Base-by-base conservation (phyloP, 108 stramenopile species). In the Skeletonema grethae region DNA sequence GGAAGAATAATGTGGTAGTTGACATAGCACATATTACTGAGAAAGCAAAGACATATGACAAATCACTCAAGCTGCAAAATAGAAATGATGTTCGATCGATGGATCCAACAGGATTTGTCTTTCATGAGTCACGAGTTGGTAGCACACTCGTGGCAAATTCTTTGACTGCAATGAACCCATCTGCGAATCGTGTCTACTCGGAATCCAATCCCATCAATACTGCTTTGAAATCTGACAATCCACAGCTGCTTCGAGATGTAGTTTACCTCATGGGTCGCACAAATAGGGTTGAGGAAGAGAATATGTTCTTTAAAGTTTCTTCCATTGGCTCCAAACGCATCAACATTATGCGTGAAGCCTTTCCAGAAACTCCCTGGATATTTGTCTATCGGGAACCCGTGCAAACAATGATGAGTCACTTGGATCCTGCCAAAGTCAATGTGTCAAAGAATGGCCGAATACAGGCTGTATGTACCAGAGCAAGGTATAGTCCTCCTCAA, bases 291-390 rank as follows among this genome's bases (percentile, higher is more conserved):
- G 56, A 60, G 22, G 84, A 90, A 69, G 73, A 63, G 7, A 70
- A 78, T 22, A 66, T 93, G 46, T 99, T 98, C 87, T 96, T 95
- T 83, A 99, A 99, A 82, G 90, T 99, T n/a, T 94, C 93, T 69
- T 90, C 90, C 20, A 71, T 88, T 46, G 85, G 85, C 0, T 78
- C 87, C 5, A 67, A 86, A 70, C 43, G 56, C 48, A 86, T 96
- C 16, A 82, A 79, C 7, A 36, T 85, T 5, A 77, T 97, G 69
- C 70, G 73, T 48, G 57, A 80, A 38, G 96, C 95, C 31, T 89
- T 97, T 41, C 97, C 97, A 0, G 69, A 76, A 2, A 70, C 71
- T 5, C 95, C 96, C 0, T 99, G 96, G 96, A 81, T 91, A 7
- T 99, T 95, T 76, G 73, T 97, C 22, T 97, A 90, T 79, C 83